Evolutionary conservation across 1,284 basidiomycete genomes (phyloP), one percentile per base, ranked within the genome.

Genomic region (Peniophora sp.): DNA sequence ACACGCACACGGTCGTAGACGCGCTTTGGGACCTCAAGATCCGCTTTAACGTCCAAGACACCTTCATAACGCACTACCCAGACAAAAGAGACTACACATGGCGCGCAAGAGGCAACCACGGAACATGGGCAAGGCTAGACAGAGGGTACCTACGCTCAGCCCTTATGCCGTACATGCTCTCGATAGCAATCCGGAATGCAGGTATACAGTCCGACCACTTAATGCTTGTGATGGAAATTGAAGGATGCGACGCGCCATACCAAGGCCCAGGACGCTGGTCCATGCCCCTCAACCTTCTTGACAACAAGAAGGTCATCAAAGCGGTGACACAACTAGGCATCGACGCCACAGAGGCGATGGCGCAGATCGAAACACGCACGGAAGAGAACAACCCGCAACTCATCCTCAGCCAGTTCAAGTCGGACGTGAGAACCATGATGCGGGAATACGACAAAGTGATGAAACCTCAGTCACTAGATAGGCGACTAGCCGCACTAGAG

Each of bases 21-120:
- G 54, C 51, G 2, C 53, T 68, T 0, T 34, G 47, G 1, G 51
- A 55, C 2, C 55, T 69, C 0, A 63, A 62, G 48, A 14, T 8
- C 0, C 14, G 24, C 1, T 52, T 69, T 0, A 3, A 52, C 0
- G 48, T 73, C 0, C 10, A 22, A 1, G 69, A 75, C 51, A 65
- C 69, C 5, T 73, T 72, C 72, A 34, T 68, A 27, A 2, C 48
- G 0, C 58, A 55, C 1, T 51, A 64, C 62, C 68, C 70, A 0
- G 27, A 32, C 12, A 32, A 12, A 32, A 32, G 5, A 5, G 27
- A 32, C 5, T 32, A 32, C 27, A 32, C 27, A 5, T 32, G 27
- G 27, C 27, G 27, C 12, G 27, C 27, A 12, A 32, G 27, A 32
- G 27, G 27, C 6, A 12, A 32, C 12, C 27, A 5, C 5, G 12